These are phyloP conservation scores for Fusarium verrucosum DNA, from an alignment of 2,329 filamentous ascomycete species.

Conservation along the genomic window DNA sequence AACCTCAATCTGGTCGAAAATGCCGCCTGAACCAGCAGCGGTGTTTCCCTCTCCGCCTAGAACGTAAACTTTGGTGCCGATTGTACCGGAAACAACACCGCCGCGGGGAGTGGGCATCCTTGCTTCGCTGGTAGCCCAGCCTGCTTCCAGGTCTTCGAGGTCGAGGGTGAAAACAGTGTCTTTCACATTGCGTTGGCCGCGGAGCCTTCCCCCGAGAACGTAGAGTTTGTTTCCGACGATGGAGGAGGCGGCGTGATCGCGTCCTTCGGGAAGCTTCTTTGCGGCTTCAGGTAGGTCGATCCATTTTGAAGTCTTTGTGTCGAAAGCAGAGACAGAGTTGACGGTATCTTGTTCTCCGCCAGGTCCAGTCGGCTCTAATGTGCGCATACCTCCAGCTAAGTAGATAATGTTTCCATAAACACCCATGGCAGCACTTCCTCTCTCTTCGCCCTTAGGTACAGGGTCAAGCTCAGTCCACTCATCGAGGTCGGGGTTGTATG, in stretches of 20 bases:
- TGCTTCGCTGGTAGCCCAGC: conserved; percentile 43
- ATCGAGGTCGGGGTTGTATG: conserved; percentile 44
- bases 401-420: conserved; percentile 47
- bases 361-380: conserved; percentile 17
- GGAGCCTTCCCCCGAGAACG: conserved; percentile 49
- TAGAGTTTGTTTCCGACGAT: conserved; percentile 49
- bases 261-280: conserved; percentile 44
- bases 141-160: conserved; percentile 36
- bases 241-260: conserved; percentile 49
- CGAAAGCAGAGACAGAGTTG: conserved; percentile 45
- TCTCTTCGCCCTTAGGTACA: conserved; percentile 42
- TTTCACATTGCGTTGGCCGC: conserved; percentile 45
- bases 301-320: conserved; percentile 45
- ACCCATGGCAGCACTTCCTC: conserved; percentile 48
- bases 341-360: conserved; percentile 42
- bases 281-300: conserved; percentile 39
- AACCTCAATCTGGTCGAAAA: conserved; percentile 46
- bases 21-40: conserved; percentile 13
- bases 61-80: conserved; percentile 46
- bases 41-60: conserved; percentile 53
- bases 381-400: conserved; percentile 51
- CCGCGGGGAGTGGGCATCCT: conserved; percentile 53
- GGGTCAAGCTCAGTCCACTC: conserved; percentile 43
- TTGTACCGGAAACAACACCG: conserved; percentile 44
- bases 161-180: conserved; percentile 51